Base-by-base conservation (phyloP, 2,329 filamentous ascomycete genomes). In the Rachicladosporium sp. region DNA sequence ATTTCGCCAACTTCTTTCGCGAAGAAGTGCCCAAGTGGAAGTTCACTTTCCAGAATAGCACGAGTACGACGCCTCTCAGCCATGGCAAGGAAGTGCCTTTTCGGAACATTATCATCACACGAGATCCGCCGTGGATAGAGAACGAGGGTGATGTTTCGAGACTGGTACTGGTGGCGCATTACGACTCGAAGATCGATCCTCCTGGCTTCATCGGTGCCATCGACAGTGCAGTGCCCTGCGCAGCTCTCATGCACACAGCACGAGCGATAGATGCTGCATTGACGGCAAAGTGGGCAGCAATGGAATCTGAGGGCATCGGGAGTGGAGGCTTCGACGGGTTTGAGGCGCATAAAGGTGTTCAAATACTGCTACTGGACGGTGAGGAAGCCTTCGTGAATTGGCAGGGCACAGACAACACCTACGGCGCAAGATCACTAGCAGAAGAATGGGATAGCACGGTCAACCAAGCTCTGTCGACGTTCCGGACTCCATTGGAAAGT, bases 161-260 rank as follows among this genome's bases (percentile, higher is more conserved):
- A 36, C 65, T 96, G 55, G 89, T 86, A 10, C 70, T 98, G 40
- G 91, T 89, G 5, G 91, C 91, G 31, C 91, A 98, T 58, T 96
- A 94, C 59, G 91, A 98, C 54, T 88, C 79, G 57, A 82, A 93
- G 63, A 71, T 82, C 42, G 69, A 68, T 19, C 89, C 88, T 0
- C 65, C 78, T 44, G 89, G 87, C 1, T 98, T 98, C 58, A 82
- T 98, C 42, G 91, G 91, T 0, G 91, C 89, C 1, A 93, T 78
- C 10, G 91, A 98, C 57, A 94, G 86, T 52, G 91, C 91, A 1
- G 91, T 84, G 11, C 88, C 91, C 6, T 96, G 89, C 60, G 91
- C 91, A 0, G 87, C 96, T 71, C 70, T 98, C 43, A 73, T 98
- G 75, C 84, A 94, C 58, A 77, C 81, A 9, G 84, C 88, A 45